Conservation (phyloP, 2,329 filamentous ascomycete genomes). For the Microsporum canis region DNA sequence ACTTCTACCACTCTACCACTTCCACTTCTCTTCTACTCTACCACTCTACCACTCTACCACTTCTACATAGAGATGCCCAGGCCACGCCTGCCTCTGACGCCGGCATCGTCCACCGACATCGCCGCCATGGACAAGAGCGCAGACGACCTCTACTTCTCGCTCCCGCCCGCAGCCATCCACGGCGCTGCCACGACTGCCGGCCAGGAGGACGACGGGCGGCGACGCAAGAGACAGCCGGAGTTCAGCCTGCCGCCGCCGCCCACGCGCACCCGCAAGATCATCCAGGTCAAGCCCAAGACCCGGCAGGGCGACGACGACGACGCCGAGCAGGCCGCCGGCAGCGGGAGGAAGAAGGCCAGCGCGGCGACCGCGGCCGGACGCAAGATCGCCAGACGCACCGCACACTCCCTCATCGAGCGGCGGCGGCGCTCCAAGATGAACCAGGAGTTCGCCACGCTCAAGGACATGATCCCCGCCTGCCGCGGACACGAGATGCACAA, state of each 20-base stretch:
- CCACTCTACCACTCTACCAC: background rate
- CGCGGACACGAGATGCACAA: slow-evolving; percentile 96
- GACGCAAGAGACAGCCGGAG: slow-evolving; percentile 33
- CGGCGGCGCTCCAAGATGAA: slow-evolving; percentile 94
- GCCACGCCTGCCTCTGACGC: slow-evolving; percentile 58
- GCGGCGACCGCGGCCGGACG: slow-evolving; percentile 64
- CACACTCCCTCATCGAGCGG: slow-evolving; percentile 88
- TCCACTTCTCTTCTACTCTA: background rate
- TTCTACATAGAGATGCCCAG: slow-evolving; percentile 45
- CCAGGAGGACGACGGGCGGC: slow-evolving; percentile 18
- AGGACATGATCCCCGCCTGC: slow-evolving; percentile 92
- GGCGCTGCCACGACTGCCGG: background rate
- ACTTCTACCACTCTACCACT: background rate
- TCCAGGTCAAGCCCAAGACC: slow-evolving; percentile 78
- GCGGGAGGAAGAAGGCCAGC: slow-evolving; percentile 58
- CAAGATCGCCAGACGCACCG: slow-evolving; percentile 91
- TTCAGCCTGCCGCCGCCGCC: slow-evolving; percentile 86
- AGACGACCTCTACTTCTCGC: slow-evolving; percentile 57
- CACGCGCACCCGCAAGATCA: slow-evolving; percentile 86
- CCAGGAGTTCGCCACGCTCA: slow-evolving; percentile 87
- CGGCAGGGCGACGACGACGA: slow-evolving; percentile 14
- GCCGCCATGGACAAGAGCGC: slow-evolving; percentile 36
- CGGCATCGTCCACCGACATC: slow-evolving; percentile 69
- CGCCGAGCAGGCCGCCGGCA: slow-evolving; percentile 14
- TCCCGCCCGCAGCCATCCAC: slow-evolving; percentile 56